Evolutionary conservation across 441 rosid genomes (phyloP).

Genomic region (Mallotus japonicus): DNA sequence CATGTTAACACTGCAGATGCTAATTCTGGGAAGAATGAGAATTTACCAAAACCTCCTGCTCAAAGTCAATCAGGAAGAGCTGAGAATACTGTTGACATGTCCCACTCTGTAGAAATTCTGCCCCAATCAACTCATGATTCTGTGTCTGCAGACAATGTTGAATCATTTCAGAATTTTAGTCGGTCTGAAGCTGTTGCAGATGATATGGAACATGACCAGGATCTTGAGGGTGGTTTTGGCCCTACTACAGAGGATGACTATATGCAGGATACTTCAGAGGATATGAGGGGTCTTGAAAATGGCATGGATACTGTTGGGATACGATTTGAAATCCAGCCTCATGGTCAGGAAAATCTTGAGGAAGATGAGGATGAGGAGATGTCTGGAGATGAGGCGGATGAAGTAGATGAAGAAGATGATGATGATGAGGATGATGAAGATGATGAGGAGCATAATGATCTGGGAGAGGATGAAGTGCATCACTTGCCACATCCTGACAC

Average conservation of each 20-base stretch:
- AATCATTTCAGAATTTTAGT: conserved; percentile 55
- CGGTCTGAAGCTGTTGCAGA: conserved; percentile 86
- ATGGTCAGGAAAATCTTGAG: conserved; percentile 73
- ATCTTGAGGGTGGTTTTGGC: conserved; percentile 75
- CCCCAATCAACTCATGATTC: conserved; percentile 63
- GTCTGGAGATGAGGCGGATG: conserved; percentile 91
- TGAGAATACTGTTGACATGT: conserved; percentile 52
- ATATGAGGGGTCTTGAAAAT: conserved; percentile 72
- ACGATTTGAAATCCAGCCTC: conserved; percentile 80
- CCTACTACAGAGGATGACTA: conserved; percentile 76
- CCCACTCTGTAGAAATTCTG: conserved; percentile 57
- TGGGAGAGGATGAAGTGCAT: conserved; percentile 88
- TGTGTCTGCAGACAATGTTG: conserved; percentile 51
- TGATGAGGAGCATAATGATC: conserved; percentile 75
- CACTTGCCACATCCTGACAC: conserved; percentile 90
- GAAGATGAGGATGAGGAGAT: conserved; percentile 94
- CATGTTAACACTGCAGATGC: conserved; percentile 71
- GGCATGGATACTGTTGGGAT: conserved; percentile 70
- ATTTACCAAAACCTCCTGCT: conserved; percentile 51
- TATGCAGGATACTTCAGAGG: conserved; percentile 90
- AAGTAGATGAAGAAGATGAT: conserved; percentile 47
- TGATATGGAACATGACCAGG: conserved; percentile 99
- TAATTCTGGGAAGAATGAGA: conserved; percentile 60
- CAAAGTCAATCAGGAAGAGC: conserved; percentile 56
- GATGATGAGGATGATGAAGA: conserved; percentile 72